Conservation (phyloP, 331 rosid species). For the Spiraea crenata region DNA sequence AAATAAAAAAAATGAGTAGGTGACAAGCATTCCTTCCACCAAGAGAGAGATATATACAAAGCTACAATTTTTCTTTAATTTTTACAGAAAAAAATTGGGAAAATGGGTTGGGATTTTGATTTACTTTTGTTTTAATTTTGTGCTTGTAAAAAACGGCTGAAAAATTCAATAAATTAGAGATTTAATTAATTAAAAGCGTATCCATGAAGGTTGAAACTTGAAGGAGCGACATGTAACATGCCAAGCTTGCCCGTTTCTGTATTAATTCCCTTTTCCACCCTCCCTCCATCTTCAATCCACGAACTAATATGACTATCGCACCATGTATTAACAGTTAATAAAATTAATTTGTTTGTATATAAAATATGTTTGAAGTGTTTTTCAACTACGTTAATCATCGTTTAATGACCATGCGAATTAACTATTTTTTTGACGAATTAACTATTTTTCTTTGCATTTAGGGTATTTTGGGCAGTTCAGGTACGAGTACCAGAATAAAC, state of each 20-base stretch:
- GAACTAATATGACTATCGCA: too few relatives aligned
- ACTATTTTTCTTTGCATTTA: constrained; percentile 1
- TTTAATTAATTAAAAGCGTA: constrained; percentile 39
- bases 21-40: constrained; percentile 73
- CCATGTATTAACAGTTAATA: too few relatives aligned
- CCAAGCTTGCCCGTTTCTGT: constrained; percentile 57
- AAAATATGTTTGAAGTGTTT: too few relatives aligned
- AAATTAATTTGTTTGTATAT: too few relatives aligned
- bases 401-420: too few relatives aligned
- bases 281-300: background rate
- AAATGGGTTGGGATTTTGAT: background rate
- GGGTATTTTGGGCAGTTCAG: background rate
- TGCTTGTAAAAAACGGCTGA: constrained; percentile 31
- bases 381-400: too few relatives aligned
- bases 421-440: too few relatives aligned
- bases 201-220: constrained; percentile 40
- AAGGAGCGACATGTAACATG: constrained; percentile 52
- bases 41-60: constrained; percentile 46
- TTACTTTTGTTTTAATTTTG: background rate
- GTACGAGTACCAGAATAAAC: constrained; percentile 40
- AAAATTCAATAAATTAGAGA: constrained; percentile 6
- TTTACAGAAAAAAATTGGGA: background rate
- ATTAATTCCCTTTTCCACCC: constrained; percentile 40
- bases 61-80: constrained; percentile 7
- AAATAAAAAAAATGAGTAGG: constrained; percentile 56